Base-by-base conservation (phyloP, 768 basidiomycete genomes). In the Pisolithus tinctorius region DNA sequence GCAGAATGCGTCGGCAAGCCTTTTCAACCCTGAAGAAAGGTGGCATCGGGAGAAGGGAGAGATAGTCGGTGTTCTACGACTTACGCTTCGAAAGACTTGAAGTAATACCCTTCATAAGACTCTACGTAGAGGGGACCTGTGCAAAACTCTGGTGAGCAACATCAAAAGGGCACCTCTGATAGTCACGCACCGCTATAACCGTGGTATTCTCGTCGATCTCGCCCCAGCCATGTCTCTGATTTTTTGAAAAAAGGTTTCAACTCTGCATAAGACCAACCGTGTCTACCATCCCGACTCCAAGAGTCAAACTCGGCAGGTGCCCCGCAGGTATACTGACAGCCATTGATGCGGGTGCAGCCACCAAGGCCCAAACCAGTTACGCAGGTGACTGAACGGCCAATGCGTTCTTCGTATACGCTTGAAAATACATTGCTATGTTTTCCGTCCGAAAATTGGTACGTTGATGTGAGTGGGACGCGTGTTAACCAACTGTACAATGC, bases 271-370 rank as follows among this genome's bases (percentile, higher is more conserved):
- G 59, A 56, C 70, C 72, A 74, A 0, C 69, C 69, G 36, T 60
- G 49, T 25, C 62, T 46, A 1, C 69, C 70, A 29, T 49, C 51
- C 13, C 57, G 55, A 20, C 40, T 58, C 65, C 70, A 71, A 17
- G 49, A 49, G 45, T 70, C 61, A 49, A 63, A 71, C 49, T 71
- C 65, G 1, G 52, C 64, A 8, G 68, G 60, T 4, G 59, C 52
- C 1, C 65, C 66, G 17, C 69, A 55, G 0, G 61, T 60, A 48
- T 68, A 70, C 27, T 64, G 49, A 58, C 73, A 62, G 29, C 70
- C 72, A 60, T 81, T 79, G 57, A 78, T 68, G 10, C 73, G 69
- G 39, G 73, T 69, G 10, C 67, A 69, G 1, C 79, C 79, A 26
- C 78, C 79, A n/a, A 81, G 64, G n/a, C 57, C 63, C 4, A 49